Evolutionary conservation across 306 rosid species (phyloP), one percentile per base, ranked within the genome.

Genomic region (Dryas alaskensis): DNA sequence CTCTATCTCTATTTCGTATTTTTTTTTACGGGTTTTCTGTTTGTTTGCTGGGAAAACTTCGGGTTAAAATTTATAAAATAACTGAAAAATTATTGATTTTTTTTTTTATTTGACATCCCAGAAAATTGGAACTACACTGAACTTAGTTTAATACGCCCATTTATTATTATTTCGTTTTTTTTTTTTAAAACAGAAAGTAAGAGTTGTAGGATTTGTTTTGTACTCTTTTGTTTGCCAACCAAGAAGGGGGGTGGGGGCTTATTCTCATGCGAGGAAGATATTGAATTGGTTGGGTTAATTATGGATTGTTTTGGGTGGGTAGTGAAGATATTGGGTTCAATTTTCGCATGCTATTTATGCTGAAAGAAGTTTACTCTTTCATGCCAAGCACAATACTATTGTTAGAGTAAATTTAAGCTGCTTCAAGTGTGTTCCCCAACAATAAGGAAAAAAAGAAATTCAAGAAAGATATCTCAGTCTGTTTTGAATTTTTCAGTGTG

Each of bases 21-120:
- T 9, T 19, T 12, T 7, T 17, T 50, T 75, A 17, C 61, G 59
- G 25, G 4, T 50, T 10, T 52, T 47, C 10, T 53, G 43, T 50
- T 65, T 70, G 60, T 68, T 40, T 73, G 66, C 63, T 16, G 47
- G 51, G 58, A 62, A 62, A 63, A 57, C 37, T 65, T 63, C 4
- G 72, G 75, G 7, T 46, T 22, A 25, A 27, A 8, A 43, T 62
- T 4, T 3, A 44, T 6, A 3, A 22, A 17, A 40, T 47, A 4
- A 11, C 61, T 42, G 57, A 69, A 50, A 60, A 25, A 13, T 67
- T 52, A 19, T n/a, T 73, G 31, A 42, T n/a, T n/a, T n/a, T 68
- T 58, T 19, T 47, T 6, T 17, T 13, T 22, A 3, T 40, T 66
- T 54, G 11, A 3, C 51, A 39, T 48, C 11, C 53, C 49, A 10